phyloP scores from a whole-genome alignment of 306 rosid species.

The Mucuna pruriens region DNA sequence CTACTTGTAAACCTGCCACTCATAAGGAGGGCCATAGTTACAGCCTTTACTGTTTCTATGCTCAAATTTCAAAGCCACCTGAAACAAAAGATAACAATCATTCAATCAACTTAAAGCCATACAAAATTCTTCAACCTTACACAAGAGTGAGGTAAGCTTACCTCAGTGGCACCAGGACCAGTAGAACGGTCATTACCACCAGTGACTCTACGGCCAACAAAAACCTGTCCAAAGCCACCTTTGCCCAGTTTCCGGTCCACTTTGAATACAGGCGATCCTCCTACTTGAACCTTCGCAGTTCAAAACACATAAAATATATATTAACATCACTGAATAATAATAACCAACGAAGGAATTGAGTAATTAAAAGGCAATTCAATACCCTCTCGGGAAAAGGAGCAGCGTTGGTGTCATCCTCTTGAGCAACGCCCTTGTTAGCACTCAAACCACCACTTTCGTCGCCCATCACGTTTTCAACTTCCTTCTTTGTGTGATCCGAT shows the following conservation, averaged over 20 bases:
- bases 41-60: conserved; percentile 98
- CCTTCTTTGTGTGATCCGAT: conserved; percentile 51
- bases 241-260: conserved; percentile 85
- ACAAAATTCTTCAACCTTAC: neutral
- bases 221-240: conserved; percentile 97
- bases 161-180: conserved; percentile 87
- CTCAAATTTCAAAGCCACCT: conserved; percentile 97
- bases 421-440: conserved; percentile 78
- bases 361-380: neutral
- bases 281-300: conserved; percentile 75
- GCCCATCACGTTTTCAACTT: conserved; percentile 56
- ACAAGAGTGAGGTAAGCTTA: conserved; percentile 15
- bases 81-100: conserved; percentile 37
- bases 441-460: conserved; percentile 93
- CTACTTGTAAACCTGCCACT: conserved; percentile 99
- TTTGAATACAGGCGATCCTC: conserved; percentile 84
- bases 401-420: conserved; percentile 80
- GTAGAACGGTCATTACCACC: conserved; percentile 78
- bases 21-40: conserved; percentile 91
- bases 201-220: conserved; percentile 78
- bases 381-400: conserved; percentile 96
- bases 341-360: neutral
- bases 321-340: neutral
- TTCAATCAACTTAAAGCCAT: conserved; percentile 16
- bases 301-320: neutral